Conservation (phyloP, 2,329 filamentous ascomycete species). For the Penicillium aurantiogriseum region DNA sequence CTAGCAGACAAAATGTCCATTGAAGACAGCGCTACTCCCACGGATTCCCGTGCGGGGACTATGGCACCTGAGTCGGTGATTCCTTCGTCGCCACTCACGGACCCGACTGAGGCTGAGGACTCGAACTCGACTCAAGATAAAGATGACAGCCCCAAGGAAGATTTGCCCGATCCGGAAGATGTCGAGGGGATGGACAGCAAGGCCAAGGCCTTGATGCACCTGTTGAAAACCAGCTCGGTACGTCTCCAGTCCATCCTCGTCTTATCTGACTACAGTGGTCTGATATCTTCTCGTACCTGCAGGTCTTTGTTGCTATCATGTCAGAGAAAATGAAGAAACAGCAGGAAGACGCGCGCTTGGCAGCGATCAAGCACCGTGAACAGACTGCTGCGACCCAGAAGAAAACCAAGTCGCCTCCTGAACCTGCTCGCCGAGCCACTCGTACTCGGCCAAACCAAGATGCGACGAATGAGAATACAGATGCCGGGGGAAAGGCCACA, state of each 20-base stretch:
- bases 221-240: constrained; percentile 48
- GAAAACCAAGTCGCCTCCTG: constrained; percentile 26
- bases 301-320: constrained; percentile 52
- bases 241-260: constrained; percentile 6
- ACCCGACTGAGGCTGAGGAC: constrained; percentile 16
- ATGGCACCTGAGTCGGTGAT: constrained; percentile 30
- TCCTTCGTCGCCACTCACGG: constrained; percentile 31
- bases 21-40: constrained; percentile 24
- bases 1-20: constrained; percentile 24
- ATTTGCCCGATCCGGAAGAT: constrained; percentile 30
- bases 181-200: constrained; percentile 45
- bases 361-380: constrained; percentile 33
- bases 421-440: constrained; percentile 31
- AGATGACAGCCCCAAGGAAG: constrained; percentile 19
- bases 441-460: constrained; percentile 28
- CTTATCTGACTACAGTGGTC: neutral
- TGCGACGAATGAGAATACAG: constrained; percentile 16
- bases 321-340: constrained; percentile 51
- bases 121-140: constrained; percentile 8
- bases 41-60: constrained; percentile 28
- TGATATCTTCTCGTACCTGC: neutral
- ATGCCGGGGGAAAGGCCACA: constrained; percentile 19
- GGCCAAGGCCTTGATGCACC: constrained; percentile 45
- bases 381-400: constrained; percentile 28
- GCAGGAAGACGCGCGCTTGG: constrained; percentile 43